Evolutionary conservation across 2,329 filamentous ascomycete genomes (phyloP), one percentile per base, ranked within the genome.

Genomic region (Aspergillus sclerotialis): DNA sequence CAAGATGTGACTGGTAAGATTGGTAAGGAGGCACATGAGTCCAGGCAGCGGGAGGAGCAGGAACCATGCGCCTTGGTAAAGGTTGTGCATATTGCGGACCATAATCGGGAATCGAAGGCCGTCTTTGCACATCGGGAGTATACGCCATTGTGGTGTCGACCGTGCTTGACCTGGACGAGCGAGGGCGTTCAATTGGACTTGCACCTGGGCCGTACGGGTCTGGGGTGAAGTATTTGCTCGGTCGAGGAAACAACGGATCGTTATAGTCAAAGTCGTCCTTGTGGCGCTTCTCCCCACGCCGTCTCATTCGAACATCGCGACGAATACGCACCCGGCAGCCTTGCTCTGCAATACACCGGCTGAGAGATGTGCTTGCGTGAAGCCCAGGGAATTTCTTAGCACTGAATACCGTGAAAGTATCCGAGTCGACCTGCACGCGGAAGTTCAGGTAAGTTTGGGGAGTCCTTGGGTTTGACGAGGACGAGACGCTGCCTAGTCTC

Each of bases 341-440:
- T 64, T 98, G 92, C 61, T 98, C 90, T 12, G 90, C 89, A 28
- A 98, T 88, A 23, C 86, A 83, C 43, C 89, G 83, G 64, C 89
- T 95, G 32, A 96, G 70, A 9, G 76, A 70, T 0, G 92, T 98
- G 66, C 88, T 95, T 60, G 92, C 86, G 28, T 84, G 82, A 39
- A 96, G 69, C 12, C 90, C 92, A 11, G 92, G 92, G 67, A 98
- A 98, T 68, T 95, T 96, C 79, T 96, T 98, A 33, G 92, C 92
- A 50, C 89, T 95, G 68, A 76, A 96, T 27, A 96, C 92, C 31
- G 78, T 80, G 60, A 98, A 96, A 0, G 85, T 79, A 9, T 74
- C 67, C 0, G 92, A 94, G 69, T 90, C 88, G 51, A 95, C 84
- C 60, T 94, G 87, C 65, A 95, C 77, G 35, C 89, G 77, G 67